Conservation (phyloP, 2,329 filamentous ascomycete genomes). For the Beauveria caledonica region DNA sequence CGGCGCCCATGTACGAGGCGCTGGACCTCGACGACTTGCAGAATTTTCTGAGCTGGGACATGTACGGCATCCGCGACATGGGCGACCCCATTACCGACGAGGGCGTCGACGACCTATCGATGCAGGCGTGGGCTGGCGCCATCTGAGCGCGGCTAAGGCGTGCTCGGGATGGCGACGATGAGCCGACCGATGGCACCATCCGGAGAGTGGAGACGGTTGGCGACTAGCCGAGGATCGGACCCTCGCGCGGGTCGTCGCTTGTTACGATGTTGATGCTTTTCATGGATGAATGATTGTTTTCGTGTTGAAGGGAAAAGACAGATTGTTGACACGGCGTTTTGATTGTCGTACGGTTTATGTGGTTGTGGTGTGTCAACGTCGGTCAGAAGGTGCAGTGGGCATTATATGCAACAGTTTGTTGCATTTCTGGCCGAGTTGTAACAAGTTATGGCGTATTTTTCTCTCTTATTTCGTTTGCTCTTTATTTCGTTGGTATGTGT, state of each 20-base stretch:
- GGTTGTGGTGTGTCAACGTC: background rate
- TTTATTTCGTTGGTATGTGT: background rate
- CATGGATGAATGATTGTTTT: background rate
- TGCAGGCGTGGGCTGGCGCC: conserved; percentile 12
- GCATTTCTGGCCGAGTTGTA: conserved; percentile 1
- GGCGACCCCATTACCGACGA: conserved; percentile 28
- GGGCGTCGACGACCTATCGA: conserved; percentile 23
- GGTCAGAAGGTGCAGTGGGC: conserved; percentile 9
- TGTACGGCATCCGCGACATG: conserved; percentile 34
- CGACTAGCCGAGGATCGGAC: background rate
- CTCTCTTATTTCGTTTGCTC: background rate
- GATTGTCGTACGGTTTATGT: background rate
- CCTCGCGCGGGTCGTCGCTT: conserved; percentile 3
- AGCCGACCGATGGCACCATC: conserved; percentile 6
- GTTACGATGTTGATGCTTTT: background rate
- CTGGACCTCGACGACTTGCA: conserved; percentile 31
- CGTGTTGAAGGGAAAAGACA: background rate
- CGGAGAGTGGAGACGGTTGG: background rate
- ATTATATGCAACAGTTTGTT: conserved; percentile 6
- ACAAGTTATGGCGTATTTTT: background rate
- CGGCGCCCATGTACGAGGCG: conserved; percentile 25
- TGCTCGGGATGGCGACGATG: conserved; percentile 4
- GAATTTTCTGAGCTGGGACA: conserved; percentile 32
- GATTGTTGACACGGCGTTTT: background rate
- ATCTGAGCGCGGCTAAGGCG: conserved; percentile 2